Base-by-base conservation (phyloP, 257 asterid genomes). In the Solanum megistacrolobum region DNA sequence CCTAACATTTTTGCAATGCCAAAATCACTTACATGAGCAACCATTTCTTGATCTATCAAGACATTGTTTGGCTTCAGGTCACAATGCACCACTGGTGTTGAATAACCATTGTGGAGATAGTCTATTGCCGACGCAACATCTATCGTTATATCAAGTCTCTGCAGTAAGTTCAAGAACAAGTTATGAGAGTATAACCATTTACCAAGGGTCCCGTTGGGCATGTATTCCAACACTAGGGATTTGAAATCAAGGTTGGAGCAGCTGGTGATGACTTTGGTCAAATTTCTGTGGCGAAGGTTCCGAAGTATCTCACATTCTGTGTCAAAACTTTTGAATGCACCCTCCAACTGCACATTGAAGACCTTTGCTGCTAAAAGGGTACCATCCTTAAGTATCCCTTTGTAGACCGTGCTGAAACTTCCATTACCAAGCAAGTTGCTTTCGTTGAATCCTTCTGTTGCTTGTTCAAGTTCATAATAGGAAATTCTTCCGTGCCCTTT, bases 321-420 rank as follows among this genome's bases (percentile, higher is more conserved):
- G 23, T 52, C 46, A 83, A 83, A 52, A 13, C 86, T 52, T 83
- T 83, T 52, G 86, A 83, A 83, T 27, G 72, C 12, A 29, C 86
- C 86, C 32, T 83, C 86, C 29, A 48, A 3, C 34, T 83, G 46
- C 31, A 31, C 55, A 48, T 27, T 83, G 46, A 83, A 83, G 1
- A 83, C 73, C 86, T 83, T 83, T 52, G 71, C 71, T 14, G 73
- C 86, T 2, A 83, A 31, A 34, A 20, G 18, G 1, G 86, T 52
- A 29, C 86, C 86, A 83, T 83, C 73, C 39, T 83, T 52, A 52
- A 83, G 86, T 16, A 83, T 60, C 46, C 86, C 86, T 23, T 83
- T 27, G 29, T 83, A 83, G 46, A 83, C 86, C 27, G 7, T 34
- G 29, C 86, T 34, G 12, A 31, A 52, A 83, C 86, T 10, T 18